Conservation (phyloP, 495 filamentous ascomycete species). For the Trichoderma orchidacearum region DNA sequence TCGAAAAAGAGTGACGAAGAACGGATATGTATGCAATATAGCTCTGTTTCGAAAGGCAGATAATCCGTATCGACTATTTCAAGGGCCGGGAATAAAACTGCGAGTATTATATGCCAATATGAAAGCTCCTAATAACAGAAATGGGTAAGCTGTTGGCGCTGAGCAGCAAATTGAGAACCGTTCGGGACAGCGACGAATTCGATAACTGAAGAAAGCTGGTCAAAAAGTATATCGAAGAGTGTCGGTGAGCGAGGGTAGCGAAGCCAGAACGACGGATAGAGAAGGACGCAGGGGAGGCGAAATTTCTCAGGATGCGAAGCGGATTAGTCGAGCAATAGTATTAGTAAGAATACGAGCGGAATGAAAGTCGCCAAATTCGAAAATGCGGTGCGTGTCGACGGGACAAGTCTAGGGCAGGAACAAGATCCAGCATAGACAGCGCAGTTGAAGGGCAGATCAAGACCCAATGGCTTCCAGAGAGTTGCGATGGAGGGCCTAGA, state of each 20-base stretch:
- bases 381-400: too few species aligned
- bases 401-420: not conserved
- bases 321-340: not conserved
- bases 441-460: not conserved
- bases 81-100: constrained; percentile 12
- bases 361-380: constrained; percentile 4
- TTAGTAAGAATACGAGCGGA: constrained; percentile 6
- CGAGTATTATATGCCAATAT: constrained; percentile 12
- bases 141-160: constrained; percentile 12
- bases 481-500: not conserved
- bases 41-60: too few species aligned
- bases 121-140: constrained; percentile 15
- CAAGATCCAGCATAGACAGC: constrained; percentile 5
- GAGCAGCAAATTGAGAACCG: constrained; percentile 9
- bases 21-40: too few species aligned
- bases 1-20: too few species aligned
- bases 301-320: constrained; percentile 1
- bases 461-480: not conserved
- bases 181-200: constrained; percentile 12
- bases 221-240: constrained; percentile 9
- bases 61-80: too few species aligned
- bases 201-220: constrained; percentile 7
- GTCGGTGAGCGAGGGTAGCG: constrained; percentile 14
- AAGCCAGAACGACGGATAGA: constrained; percentile 14
- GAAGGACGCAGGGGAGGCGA: constrained; percentile 9